Base-by-base conservation (phyloP, 306 rosid genomes). In the Erythrophleum fordii region DNA sequence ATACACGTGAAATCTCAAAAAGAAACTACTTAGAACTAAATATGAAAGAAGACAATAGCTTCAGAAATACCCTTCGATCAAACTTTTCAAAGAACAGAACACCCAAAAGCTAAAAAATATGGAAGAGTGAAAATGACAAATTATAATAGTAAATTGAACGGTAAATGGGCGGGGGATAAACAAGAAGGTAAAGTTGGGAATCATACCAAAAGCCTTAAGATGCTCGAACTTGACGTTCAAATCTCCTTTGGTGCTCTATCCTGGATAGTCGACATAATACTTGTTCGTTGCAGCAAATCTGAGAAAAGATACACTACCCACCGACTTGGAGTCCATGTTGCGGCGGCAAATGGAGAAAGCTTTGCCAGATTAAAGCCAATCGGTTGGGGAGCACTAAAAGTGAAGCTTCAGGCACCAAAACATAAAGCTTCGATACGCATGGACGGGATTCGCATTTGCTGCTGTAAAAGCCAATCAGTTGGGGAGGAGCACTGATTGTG, bases 201-300 rank as follows among this genome's bases (percentile, higher is more conserved):
- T 20, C 55, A 80, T 88, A 94, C 95, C 97, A 68, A 92, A 91
- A 75, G 94, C 83, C 16, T 87, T 85, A 28, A 94, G 91, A 80
- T 75, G 94, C 62, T 91, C 97, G 34, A 82, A 60, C 83, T 92
- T 91, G 75, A 94, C 84, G 72, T 94, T 92, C 90, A 94, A 91
- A 82, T 94, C 98, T 35, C 98, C 98, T 82, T 89, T 92, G 69
- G 98, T 94, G 85, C 97, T 94, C 77, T 94, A 81, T 9, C 98
- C 98, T 2, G 92, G 89, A 77, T 94, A 94, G 79, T 94, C 98
- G 71, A 94, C 92, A 8, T 90, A 97, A 61, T 75, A 84, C 83
- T 84, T 85, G 39, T 80, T 78, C 0, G 97, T 82, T 17, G 93
- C 86, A 0, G 97, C 89, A 6, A 92, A n/a, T n/a, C 87, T 0